Evolutionary conservation across 2,329 filamentous ascomycete species (phyloP).

Genomic region (Claviceps monticola): DNA sequence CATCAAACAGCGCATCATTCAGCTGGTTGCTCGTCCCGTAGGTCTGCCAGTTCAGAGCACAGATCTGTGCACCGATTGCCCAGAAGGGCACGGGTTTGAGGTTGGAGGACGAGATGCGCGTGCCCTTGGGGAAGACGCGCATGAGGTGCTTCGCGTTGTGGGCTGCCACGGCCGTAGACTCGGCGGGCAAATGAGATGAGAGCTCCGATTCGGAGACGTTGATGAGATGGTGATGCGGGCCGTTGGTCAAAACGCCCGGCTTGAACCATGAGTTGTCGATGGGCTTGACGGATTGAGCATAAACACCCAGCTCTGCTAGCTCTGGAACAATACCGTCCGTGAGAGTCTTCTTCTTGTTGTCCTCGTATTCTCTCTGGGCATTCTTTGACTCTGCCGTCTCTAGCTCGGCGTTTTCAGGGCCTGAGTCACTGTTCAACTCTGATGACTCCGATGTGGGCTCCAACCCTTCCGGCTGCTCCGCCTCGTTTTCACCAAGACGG

Average conservation of each 20-base stretch:
- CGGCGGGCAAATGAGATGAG: conserved; percentile 32
- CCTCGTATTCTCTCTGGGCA: conserved; percentile 39
- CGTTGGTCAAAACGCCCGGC: conserved; percentile 32
- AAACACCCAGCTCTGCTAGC: conserved; percentile 51
- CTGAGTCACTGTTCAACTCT: conserved; percentile 19
- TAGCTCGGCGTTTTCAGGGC: conserved; percentile 20
- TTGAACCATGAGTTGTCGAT: conserved; percentile 52
- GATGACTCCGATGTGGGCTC: background rate
- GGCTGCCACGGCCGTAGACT: conserved; percentile 31
- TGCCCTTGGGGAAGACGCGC: conserved; percentile 57
- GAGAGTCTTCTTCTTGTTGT: conserved; percentile 37
- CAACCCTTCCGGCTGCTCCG: background rate
- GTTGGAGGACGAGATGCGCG: conserved; percentile 52
- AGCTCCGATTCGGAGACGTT: conserved; percentile 54
- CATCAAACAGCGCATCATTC: conserved; percentile 53
- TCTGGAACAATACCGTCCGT: conserved; percentile 45
- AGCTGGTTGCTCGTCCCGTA: conserved; percentile 53
- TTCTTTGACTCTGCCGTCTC: conserved; percentile 29
- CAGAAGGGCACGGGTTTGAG: conserved; percentile 50
- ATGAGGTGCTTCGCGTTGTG: conserved; percentile 56
- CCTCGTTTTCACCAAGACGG: conserved; percentile 32
- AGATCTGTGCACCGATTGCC: conserved; percentile 54
- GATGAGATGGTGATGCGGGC: conserved; percentile 51
- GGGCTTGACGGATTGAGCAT: conserved; percentile 57
- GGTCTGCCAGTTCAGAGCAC: conserved; percentile 56